phyloP scores from a whole-genome alignment of 2,329 filamentous ascomycete species.

The Penicillium oxalicum region DNA sequence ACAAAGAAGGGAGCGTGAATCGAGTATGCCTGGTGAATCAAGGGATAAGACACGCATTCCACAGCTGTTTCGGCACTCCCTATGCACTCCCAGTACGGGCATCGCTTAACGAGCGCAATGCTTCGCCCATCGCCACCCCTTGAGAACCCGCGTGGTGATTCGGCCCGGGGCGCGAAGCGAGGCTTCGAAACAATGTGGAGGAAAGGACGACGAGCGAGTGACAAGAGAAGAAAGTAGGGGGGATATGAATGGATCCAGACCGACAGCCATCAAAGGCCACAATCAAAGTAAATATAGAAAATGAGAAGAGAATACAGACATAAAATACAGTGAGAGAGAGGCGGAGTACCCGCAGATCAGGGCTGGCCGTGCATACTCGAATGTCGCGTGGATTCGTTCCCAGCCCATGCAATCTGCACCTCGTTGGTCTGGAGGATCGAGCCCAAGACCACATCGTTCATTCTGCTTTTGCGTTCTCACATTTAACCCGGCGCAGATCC shows the following conservation, averaged over 20 bases:
- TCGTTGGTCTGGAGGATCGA: neutral
- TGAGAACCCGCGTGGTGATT: slow-evolving; percentile 13
- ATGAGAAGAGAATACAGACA: too few species aligned
- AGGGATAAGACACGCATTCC: slow-evolving; percentile 24
- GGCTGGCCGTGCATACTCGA: neutral
- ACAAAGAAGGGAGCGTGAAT: neutral
- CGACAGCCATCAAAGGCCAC: too few species aligned
- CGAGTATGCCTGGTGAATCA: slow-evolving; percentile 20
- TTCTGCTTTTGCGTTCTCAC: too few species aligned
- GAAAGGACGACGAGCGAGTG: neutral
- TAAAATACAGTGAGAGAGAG: too few species aligned
- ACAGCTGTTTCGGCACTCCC: slow-evolving; percentile 5
- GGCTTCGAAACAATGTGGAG: neutral
- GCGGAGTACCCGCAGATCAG: too few species aligned
- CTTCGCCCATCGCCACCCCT: slow-evolving; percentile 6
- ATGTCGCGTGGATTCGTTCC: too few species aligned
- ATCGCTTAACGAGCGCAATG: neutral
- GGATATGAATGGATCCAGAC: too few species aligned
- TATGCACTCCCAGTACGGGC: neutral
- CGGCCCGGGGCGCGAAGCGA: slow-evolving; percentile 15
- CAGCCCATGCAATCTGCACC: neutral
- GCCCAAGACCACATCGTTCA: too few species aligned
- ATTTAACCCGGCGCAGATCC: too few species aligned
- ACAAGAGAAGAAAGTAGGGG: neutral
- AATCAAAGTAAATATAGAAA: too few species aligned